Conservation (phyloP, 306 rosid genomes). For the Citrullus mucosospermus region DNA sequence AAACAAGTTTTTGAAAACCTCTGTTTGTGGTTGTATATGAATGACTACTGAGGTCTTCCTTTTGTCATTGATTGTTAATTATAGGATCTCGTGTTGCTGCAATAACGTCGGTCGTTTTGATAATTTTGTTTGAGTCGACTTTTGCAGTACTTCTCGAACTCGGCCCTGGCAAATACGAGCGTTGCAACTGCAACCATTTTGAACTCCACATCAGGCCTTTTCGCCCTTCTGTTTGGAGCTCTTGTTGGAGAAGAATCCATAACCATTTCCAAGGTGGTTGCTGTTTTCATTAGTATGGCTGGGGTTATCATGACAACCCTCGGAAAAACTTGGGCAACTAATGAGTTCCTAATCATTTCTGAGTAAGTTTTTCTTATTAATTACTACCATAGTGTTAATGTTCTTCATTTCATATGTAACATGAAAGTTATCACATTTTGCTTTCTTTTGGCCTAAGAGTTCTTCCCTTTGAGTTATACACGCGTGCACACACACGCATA, state of each 20-base stretch:
- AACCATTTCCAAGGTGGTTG: constrained; percentile 31
- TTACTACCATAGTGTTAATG: neutral
- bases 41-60: neutral
- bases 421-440: neutral
- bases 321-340: constrained; percentile 59
- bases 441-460: no score
- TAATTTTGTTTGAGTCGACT: neutral
- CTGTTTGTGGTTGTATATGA: neutral
- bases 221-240: constrained; percentile 61
- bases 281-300: constrained; percentile 53
- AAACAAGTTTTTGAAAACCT: no score
- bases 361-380: constrained; percentile 29
- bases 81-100: neutral
- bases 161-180: constrained; percentile 65
- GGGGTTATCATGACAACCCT: constrained; percentile 60
- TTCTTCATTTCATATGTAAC: neutral
- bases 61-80: neutral
- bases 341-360: constrained; percentile 24
- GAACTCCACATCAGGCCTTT: constrained; percentile 55
- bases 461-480: neutral
- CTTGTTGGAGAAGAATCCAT: constrained; percentile 49
- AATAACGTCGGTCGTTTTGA: neutral
- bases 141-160: constrained; percentile 52
- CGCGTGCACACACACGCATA: neutral
- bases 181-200: constrained; percentile 59